These are phyloP conservation scores for Picea sitchensis DNA, from an alignment of 75 land plant species.

Conservation along the genomic window DNA sequence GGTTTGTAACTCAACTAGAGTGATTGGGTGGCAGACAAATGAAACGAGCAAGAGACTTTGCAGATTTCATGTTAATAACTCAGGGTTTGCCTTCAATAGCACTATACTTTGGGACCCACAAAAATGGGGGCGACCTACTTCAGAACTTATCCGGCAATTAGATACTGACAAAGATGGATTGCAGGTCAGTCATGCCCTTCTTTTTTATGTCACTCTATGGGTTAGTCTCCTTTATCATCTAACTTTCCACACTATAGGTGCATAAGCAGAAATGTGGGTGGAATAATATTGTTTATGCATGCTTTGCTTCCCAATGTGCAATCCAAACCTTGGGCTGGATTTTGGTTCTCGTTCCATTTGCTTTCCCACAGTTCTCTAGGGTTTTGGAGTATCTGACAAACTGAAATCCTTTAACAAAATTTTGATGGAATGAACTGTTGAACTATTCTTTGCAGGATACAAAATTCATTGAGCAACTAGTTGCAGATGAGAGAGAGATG, in stretches of 20 bases:
- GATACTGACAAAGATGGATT: constrained; percentile 90
- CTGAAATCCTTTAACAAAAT: background rate
- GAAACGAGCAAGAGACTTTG: constrained; percentile 83
- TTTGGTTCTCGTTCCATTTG: background rate
- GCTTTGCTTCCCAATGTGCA: background rate
- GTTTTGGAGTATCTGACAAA: background rate
- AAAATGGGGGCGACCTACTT: constrained; percentile 61
- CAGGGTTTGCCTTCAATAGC: constrained; percentile 98
- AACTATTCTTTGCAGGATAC: constrained; percentile 61
- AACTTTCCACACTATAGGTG: background rate
- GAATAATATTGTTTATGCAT: background rate
- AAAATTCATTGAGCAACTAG: constrained; percentile 91
- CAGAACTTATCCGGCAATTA: constrained; percentile 56
- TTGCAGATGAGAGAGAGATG: constrained; percentile 97
- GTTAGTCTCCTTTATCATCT: background rate
- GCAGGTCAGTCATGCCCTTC: constrained; percentile 44
- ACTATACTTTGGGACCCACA: constrained; percentile 93
- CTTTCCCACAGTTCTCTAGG: background rate
- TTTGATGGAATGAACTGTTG: background rate
- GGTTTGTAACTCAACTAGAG: constrained; percentile 66
- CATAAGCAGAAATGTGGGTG: background rate
- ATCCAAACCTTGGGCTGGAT: background rate
- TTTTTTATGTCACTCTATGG: background rate
- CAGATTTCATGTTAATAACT: constrained; percentile 95
- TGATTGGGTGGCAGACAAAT: constrained; percentile 96